Conservation (phyloP, 2,329 filamentous ascomycete species). For the Fusarium graminum region DNA sequence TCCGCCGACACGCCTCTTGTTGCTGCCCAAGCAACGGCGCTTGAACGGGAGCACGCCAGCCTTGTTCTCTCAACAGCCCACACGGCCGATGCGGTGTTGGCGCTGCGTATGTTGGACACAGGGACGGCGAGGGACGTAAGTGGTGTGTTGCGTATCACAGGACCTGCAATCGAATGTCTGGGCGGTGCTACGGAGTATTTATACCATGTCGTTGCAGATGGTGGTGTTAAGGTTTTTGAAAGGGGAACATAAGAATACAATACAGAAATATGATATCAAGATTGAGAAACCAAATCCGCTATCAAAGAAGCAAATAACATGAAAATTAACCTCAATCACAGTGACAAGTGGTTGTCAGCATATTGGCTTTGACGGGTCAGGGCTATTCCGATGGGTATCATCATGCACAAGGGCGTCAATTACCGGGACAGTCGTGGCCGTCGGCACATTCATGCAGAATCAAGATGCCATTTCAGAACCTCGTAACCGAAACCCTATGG, state of each 20-base stretch:
- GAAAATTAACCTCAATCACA: not conserved
- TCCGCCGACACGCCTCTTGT: constrained; percentile 82
- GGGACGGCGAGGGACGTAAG: constrained; percentile 92
- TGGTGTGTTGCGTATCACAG: constrained; percentile 83
- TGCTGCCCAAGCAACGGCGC: constrained; percentile 68
- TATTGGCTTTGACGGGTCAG: not conserved
- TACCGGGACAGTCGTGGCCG: constrained; percentile 6
- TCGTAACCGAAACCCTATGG: constrained; percentile 51
- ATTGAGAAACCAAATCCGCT: not conserved
- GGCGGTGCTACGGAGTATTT: constrained; percentile 77
- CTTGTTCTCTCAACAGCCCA: constrained; percentile 81
- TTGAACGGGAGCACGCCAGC: constrained; percentile 79
- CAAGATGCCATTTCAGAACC: constrained; percentile 55
- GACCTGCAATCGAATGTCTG: constrained; percentile 50
- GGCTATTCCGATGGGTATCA: not conserved
- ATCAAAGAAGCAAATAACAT: not conserved
- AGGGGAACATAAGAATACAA: constrained; percentile 66
- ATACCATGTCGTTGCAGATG: constrained; percentile 85
- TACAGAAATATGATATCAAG: not conserved
- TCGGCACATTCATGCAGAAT: constrained; percentile 49
- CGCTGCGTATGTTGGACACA: constrained; percentile 83
- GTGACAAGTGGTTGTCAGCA: not conserved
- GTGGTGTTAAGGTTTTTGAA: constrained; percentile 85
- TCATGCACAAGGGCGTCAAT: constrained; percentile 15
- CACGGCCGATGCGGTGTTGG: constrained; percentile 76